Conservation (phyloP, 805 yeast species). For the Maudiozyma serrabonitensis region DNA sequence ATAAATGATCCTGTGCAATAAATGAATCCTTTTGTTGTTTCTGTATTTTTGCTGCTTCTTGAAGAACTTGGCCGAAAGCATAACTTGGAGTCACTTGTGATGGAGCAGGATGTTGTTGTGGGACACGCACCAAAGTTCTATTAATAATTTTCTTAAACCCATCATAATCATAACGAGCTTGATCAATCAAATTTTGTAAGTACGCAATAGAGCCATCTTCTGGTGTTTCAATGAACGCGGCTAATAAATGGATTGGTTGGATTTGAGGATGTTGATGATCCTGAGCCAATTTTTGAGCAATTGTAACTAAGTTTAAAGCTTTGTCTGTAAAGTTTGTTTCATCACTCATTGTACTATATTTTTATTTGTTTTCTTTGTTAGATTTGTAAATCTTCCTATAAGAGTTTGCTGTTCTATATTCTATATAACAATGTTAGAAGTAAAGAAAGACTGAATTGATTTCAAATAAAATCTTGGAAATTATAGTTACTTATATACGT, state of each 20-base stretch:
- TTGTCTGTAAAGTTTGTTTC: constrained; percentile 83
- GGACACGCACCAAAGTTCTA: constrained; percentile 69
- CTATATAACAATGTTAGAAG: too few relatives aligned
- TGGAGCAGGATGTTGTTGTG: constrained; percentile 86
- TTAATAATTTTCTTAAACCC: constrained; percentile 72
- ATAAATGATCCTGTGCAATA: constrained; percentile 88
- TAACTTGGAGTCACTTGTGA: constrained; percentile 66
- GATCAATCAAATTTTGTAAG: constrained; percentile 72
- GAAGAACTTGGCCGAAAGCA: constrained; percentile 65
- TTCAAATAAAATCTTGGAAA: too few relatives aligned
- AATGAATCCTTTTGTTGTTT: constrained; percentile 82
- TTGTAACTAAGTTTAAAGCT: constrained; percentile 71
- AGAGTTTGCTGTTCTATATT: too few relatives aligned
- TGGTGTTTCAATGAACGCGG: constrained; percentile 68
- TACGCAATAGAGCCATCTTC: constrained; percentile 52
- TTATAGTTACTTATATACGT: too few relatives aligned
- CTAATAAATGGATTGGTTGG: constrained; percentile 80
- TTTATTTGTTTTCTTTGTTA: background rate
- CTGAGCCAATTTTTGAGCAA: constrained; percentile 72
- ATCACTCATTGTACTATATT: constrained; percentile 28
- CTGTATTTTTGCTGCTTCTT: constrained; percentile 67
- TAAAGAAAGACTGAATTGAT: too few relatives aligned
- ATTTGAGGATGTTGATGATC: constrained; percentile 79
- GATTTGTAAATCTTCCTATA: background rate
- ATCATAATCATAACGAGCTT: constrained; percentile 82